phyloP scores from a whole-genome alignment of 108 stramenopile species.

The Seminavis robusta region DNA sequence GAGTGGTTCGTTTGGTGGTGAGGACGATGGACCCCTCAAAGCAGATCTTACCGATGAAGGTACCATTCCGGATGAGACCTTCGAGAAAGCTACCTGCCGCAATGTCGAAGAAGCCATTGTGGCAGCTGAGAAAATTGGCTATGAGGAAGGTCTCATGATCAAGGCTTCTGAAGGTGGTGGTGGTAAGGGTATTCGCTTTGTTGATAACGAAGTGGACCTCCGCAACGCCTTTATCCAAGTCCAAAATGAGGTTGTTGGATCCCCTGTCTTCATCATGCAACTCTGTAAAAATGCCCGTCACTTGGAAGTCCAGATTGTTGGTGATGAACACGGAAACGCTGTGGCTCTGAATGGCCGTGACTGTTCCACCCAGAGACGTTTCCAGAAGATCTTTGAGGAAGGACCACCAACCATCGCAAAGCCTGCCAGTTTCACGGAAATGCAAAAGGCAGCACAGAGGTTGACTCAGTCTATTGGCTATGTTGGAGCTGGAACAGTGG shows the following conservation, averaged over 20 bases:
- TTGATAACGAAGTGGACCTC: slow-evolving; percentile 84
- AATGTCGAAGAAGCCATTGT: slow-evolving; percentile 93
- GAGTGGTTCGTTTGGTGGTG: slow-evolving; percentile 90
- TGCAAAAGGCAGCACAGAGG: slow-evolving; percentile 94
- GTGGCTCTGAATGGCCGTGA: slow-evolving; percentile 96
- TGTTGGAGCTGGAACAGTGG: slow-evolving; percentile 96
- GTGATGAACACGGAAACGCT: slow-evolving; percentile 96
- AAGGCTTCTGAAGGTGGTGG: slow-evolving; percentile 99
- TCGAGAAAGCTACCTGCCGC: slow-evolving; percentile 87
- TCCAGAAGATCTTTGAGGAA: slow-evolving; percentile 99
- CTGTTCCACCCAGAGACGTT: slow-evolving; percentile 97
- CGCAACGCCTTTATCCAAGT: slow-evolving; percentile 87
- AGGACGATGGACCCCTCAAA: slow-evolving; percentile 89
- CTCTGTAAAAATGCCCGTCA: slow-evolving; percentile 97
- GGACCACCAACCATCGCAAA: slow-evolving; percentile 90
- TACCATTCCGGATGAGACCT: slow-evolving; percentile 92
- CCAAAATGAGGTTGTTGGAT: slow-evolving; percentile 91
- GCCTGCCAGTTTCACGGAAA: slow-evolving; percentile 83
- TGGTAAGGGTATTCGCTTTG: slow-evolving; percentile 98
- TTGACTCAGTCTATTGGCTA: slow-evolving; percentile 95
- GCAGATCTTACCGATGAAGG: slow-evolving; percentile 91
- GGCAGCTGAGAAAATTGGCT: slow-evolving; percentile 89
- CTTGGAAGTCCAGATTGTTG: slow-evolving; percentile 98
- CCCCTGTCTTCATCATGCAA: slow-evolving; percentile 98
- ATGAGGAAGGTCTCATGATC: slow-evolving; percentile 97